Percentiles rank a stretch among this genome's conserved stretches.
These are phyloP conservation scores for Ceratobasidium papillatum DNA, from an alignment of 1,284 basidiomycete species.

Conservation along the genomic window DNA sequence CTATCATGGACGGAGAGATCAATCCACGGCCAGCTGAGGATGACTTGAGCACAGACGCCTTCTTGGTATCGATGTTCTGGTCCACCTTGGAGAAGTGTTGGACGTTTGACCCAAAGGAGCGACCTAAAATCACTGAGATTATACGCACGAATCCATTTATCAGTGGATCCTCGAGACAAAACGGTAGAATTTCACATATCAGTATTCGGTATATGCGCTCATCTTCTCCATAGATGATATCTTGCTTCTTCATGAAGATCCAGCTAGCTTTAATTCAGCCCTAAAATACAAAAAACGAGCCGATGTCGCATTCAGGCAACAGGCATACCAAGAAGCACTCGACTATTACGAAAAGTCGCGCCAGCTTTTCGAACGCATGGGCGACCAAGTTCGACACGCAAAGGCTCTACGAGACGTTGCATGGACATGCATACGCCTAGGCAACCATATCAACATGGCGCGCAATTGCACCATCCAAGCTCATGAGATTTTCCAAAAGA, in stretches of 20 bases:
- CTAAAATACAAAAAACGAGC: not conserved
- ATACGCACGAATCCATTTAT: not conserved
- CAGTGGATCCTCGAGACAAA: not conserved
- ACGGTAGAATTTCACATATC: not conserved
- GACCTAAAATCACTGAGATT: conserved; percentile 1
- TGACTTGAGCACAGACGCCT: not conserved
- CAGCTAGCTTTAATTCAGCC: not conserved
- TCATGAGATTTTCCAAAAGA: not conserved
- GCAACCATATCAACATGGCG: not conserved
- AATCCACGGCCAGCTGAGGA: not conserved
- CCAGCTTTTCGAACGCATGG: not conserved
- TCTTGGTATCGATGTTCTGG: not conserved
- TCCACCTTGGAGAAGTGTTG: not conserved
- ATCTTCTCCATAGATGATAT: not conserved
- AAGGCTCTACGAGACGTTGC: not conserved
- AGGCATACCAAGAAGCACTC: conserved; percentile 5
- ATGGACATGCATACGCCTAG: not conserved
- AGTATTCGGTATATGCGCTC: too few species aligned
- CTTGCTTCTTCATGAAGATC: not conserved
- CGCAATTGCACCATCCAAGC: not conserved
- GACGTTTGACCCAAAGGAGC: not conserved
- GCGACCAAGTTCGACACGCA: not conserved
- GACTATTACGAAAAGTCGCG: not conserved
- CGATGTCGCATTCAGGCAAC: not conserved
- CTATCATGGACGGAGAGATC: not conserved